Evolutionary conservation across 306 rosid species (phyloP), one percentile per base, ranked within the genome.

Genomic region (Ceratonia siliqua): DNA sequence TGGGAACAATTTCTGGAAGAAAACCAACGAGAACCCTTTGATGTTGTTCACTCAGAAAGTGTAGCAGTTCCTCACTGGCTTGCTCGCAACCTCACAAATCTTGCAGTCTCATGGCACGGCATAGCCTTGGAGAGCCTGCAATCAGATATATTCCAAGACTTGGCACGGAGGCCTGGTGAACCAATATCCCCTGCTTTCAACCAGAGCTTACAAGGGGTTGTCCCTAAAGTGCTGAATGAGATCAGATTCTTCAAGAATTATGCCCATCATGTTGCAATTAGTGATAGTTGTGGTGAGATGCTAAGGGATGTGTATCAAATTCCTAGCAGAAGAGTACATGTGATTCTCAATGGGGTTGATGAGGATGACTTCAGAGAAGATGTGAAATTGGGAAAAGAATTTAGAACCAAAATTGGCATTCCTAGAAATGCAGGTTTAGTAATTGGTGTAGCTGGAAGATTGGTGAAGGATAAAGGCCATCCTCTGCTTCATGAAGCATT

Each of bases 211-310:
- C 89, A 83, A 22, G 89, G 88, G 17, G 82, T 84, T 22, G 79
- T 91, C 22, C 97, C 95, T 0, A 91, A 87, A 59, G 91, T 91
- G 1, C 78, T 89, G 20, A 86, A 83, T 70, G 95, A 91, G 82
- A 89, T 89, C n/a, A 81, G 95, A 46, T 91, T 91, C 82, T 91
- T 91, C 75, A 75, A 81, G 43, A 83, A 64, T 68, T 91, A 91
- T 66, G 94, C 91, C 0, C 97, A 91, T 49, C 97, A 91, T 38
- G 84, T 91, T 28, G 95, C 97, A 5, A 91, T 87, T 2, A 91
- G 97, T 79, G 92, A 91, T 52, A 89, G 92, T 13, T 91, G 95
- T 56, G 97, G 95, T 11, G 97, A 91, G 70, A 89, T 91, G 88
- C 79, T 91, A 21, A 75, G 92, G 58, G 95, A 91, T 50, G 65